Evolutionary conservation across 2,329 filamentous ascomycete species (phyloP).

Genomic region (Stagonosporopsis vannaccii): DNA sequence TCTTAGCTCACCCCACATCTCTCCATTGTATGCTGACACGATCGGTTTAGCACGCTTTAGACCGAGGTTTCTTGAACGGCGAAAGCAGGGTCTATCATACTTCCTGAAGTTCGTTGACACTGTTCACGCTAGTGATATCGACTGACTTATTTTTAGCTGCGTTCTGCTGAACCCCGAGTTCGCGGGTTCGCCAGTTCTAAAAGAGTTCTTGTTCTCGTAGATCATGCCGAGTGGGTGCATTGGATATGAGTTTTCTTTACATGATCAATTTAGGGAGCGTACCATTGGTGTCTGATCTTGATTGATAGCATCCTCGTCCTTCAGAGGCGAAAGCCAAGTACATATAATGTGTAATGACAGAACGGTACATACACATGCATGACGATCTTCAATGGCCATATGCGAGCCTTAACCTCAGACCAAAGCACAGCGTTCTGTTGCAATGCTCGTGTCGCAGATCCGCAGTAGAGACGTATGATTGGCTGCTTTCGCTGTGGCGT

Average conservation of each 20-base stretch:
- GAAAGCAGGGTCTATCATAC: constrained; percentile 83
- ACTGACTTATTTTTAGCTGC: constrained; percentile 66
- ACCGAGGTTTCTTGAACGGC: constrained; percentile 82
- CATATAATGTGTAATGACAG: constrained; percentile 10
- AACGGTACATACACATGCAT: neutral
- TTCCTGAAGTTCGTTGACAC: constrained; percentile 77
- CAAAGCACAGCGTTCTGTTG: neutral
- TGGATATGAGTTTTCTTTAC: constrained; percentile 1
- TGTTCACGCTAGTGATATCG: constrained; percentile 32
- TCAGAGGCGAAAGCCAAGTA: neutral
- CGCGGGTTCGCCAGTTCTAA: constrained; percentile 86
- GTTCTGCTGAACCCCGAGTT: constrained; percentile 93
- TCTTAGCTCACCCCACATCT: constrained; percentile 26
- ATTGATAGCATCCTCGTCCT: neutral
- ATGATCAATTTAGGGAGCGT: neutral
- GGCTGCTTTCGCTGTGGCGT: constrained; percentile 27
- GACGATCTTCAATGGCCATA: neutral
- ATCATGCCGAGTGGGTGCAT: neutral
- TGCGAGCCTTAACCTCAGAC: neutral
- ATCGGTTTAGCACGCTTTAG: constrained; percentile 67
- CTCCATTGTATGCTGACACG: constrained; percentile 25
- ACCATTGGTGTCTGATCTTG: neutral
- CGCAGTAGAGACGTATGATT: constrained; percentile 17
- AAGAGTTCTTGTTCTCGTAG: constrained; percentile 81
- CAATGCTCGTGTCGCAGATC: constrained; percentile 2